Evolutionary conservation across 768 basidiomycete genomes (phyloP), one percentile per base, ranked within the genome.

Genomic region (Galerina sulciceps): DNA sequence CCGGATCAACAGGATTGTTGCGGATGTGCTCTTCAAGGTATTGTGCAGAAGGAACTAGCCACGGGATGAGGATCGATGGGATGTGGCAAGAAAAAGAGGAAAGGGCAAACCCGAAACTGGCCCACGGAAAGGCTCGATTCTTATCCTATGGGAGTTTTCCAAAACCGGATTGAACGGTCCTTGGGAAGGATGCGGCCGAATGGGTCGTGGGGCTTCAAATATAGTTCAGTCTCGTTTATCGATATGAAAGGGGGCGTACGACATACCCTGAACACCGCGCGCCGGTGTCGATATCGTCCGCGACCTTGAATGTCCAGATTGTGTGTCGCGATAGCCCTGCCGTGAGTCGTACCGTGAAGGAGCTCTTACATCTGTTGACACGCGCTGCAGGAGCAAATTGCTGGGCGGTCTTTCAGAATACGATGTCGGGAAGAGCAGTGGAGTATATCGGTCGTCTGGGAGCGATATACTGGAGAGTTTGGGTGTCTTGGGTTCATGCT

Each of bases 401-500:
- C 58, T 60, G n/a, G 56, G 59, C 11, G 67, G 62, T 57, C 66
- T 65, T 45, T 73, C 68, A 23, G 58, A 13, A 53, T 66, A 64
- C 26, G 64, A 42, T 34, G 57, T 58, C 31, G 65, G 63, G 46
- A 65, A 57, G 22, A 62, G 34, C 53, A 66, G 59, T 13, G 69
- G 64, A 22, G 65, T 56, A 40, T 58, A 62, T 38, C 61, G 60
- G n/a, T 69, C 69, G n/a, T 67, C 70, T 37, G 70, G 73, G 45
- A 75, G 70, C 44, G 70, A 62, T 35, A 73, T 59, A 55, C 68
- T 71, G 34, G 52, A 45, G 47, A 75, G 54, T 59, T 69, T 70
- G 6, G 76, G 75, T 2, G 75, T 75, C 59, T 73, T 71, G 20
- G 76, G 75, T 40, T 70, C 67, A 46, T 64, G 65, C 44, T 51